Evolutionary conservation across 192 early-diverging fungal species (phyloP).

Genomic region (Kappamyces sp.): DNA sequence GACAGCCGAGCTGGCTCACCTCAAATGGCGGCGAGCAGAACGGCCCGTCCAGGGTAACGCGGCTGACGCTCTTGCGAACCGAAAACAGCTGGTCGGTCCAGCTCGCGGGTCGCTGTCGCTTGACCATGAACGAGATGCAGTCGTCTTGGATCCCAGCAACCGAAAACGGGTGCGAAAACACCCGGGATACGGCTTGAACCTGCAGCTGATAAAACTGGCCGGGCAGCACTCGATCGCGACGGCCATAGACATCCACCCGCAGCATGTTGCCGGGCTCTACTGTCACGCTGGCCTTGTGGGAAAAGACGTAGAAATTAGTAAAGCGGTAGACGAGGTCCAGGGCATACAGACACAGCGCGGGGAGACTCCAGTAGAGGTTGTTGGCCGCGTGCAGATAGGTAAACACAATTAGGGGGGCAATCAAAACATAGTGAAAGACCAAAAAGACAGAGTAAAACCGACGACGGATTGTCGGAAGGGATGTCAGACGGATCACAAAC

Average conservation of each 20-base stretch:
- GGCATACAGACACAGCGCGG: not conserved
- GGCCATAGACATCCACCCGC: not conserved
- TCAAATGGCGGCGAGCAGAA: slow-evolving; percentile 5
- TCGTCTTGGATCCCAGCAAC: not conserved
- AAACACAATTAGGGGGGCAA: not conserved
- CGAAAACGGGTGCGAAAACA: not conserved
- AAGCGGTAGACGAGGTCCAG: not conserved
- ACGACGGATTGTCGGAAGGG: not conserved
- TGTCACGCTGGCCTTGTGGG: not conserved
- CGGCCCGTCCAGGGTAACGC: slow-evolving; percentile 7
- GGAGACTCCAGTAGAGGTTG: not conserved
- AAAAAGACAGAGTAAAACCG: not conserved
- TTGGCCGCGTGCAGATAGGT: not conserved
- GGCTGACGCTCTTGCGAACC: not conserved
- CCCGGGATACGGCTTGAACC: not conserved
- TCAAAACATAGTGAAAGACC: not conserved
- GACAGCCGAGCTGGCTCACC: not conserved
- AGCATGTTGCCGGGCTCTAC: not conserved
- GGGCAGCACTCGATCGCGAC: too few species aligned
- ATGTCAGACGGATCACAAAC: not conserved
- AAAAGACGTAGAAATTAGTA: too few species aligned
- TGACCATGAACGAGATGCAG: not conserved
- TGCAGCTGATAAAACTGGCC: slow-evolving; percentile 1
- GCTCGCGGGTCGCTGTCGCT: not conserved
- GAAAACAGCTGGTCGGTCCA: not conserved